phyloP scores from a whole-genome alignment of 2,329 filamentous ascomycete genomes.

The Paraphaeosphaeria minitans region DNA sequence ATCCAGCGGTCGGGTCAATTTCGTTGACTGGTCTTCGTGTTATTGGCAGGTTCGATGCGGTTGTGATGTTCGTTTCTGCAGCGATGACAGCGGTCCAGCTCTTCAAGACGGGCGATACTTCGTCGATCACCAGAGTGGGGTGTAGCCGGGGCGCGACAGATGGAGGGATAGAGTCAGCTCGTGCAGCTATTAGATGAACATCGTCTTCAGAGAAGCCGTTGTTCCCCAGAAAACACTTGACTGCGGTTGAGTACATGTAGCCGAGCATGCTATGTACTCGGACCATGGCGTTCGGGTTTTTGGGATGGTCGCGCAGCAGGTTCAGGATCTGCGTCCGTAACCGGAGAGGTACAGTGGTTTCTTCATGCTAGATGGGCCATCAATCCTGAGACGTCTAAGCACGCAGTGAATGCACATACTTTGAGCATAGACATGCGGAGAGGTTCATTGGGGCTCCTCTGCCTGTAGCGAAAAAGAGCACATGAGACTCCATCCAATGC shows the following conservation, averaged over 20 bases:
- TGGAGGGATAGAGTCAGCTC: conserved; percentile 55
- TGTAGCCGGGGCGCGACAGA: conserved; percentile 43
- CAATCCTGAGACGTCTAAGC: not conserved
- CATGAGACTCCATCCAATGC: conserved; percentile 1
- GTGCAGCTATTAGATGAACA: conserved; percentile 62
- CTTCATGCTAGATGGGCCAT: not conserved
- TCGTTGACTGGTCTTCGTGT: conserved; percentile 62
- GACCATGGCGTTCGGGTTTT: conserved; percentile 59
- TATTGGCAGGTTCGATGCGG: conserved; percentile 63
- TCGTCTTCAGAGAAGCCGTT: conserved; percentile 50
- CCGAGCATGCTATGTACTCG: conserved; percentile 64
- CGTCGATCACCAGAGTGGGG: conserved; percentile 3
- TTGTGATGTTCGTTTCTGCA: conserved; percentile 61
- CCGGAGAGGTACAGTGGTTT: conserved; percentile 47
- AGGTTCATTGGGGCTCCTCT: not conserved
- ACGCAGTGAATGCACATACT: not conserved
- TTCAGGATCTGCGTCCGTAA: conserved; percentile 64
- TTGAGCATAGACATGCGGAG: conserved; percentile 4
- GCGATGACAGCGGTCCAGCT: conserved; percentile 63
- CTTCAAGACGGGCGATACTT: conserved; percentile 56
- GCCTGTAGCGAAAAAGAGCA: conserved; percentile 1
- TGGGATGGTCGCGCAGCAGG: conserved; percentile 61
- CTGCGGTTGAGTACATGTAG: conserved; percentile 61
- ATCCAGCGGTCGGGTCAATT: conserved; percentile 62
- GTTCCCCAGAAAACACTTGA: conserved; percentile 55